Conservation (phyloP, 352 stramenopile genomes). For the Pythium coloratum region DNA sequence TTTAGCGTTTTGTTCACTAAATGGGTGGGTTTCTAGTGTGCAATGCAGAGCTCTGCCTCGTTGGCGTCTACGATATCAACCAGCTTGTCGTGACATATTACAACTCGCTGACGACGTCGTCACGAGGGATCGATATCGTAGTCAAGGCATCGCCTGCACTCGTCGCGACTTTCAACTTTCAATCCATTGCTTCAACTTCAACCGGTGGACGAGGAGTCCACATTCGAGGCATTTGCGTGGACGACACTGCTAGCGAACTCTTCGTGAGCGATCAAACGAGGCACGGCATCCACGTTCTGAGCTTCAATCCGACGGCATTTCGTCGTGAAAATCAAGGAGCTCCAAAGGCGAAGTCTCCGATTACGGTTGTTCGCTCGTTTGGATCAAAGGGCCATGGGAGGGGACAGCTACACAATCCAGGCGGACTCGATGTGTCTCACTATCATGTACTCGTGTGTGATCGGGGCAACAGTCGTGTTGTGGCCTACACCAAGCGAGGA, state of each 20-base stretch:
- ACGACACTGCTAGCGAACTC: constrained; percentile 58
- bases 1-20: background rate
- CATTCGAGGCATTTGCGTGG: constrained; percentile 39
- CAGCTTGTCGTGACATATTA: constrained; percentile 7
- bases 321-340: background rate
- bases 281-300: constrained; percentile 53
- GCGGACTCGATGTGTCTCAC: constrained; percentile 56
- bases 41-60: background rate
- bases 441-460: constrained; percentile 73
- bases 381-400: constrained; percentile 31
- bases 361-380: constrained; percentile 30
- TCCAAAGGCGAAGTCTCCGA: background rate
- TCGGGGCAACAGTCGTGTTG: constrained; percentile 47
- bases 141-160: background rate
- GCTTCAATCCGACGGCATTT: constrained; percentile 25
- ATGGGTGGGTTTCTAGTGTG: constrained; percentile 13
- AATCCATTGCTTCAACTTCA: background rate
- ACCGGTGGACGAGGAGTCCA: background rate
- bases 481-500: constrained; percentile 57
- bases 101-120: background rate
- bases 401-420: constrained; percentile 43
- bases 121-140: background rate
- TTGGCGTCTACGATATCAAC: constrained; percentile 20
- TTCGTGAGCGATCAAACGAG: constrained; percentile 57
- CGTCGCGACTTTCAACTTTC: background rate